A percentile compares a stretch with the other conserved stretches of the same genome.
Conservation (phyloP, 148 eudicot genomes). For the Chenopodium suecicum region DNA sequence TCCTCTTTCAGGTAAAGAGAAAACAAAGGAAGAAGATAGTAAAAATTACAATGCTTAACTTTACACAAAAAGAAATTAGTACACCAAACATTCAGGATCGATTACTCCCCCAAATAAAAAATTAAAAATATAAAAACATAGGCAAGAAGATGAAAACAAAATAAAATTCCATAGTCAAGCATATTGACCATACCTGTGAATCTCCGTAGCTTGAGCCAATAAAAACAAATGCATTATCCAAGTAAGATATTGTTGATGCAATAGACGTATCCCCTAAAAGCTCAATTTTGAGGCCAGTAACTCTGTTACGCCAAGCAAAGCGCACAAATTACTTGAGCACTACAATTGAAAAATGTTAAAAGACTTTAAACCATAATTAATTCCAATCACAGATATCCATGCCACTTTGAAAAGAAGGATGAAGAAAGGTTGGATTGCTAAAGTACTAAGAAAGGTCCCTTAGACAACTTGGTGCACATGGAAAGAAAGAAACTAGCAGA, state of each 20-base stretch:
- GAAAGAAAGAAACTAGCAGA: neutral
- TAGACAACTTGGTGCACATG: neutral
- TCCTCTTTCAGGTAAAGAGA: neutral
- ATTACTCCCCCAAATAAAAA: neutral
- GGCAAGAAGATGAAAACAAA: neutral
- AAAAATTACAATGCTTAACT: neutral
- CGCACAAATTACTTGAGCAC: slow-evolving; percentile 14
- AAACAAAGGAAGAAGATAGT: neutral
- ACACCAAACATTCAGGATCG: neutral
- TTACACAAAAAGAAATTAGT: neutral
- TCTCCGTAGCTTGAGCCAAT: slow-evolving; percentile 98
- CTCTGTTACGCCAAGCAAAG: slow-evolving; percentile 48
- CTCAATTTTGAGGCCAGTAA: slow-evolving; percentile 97
- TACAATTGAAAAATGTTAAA: neutral
- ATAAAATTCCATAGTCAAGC: neutral
- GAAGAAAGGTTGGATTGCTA: neutral
- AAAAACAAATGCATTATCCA: slow-evolving; percentile 92
- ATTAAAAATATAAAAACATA: neutral
- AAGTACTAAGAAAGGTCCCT: neutral
- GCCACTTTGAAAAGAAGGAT: neutral
- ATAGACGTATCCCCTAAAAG: slow-evolving; percentile 92
- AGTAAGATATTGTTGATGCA: slow-evolving; percentile 91
- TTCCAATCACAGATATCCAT: neutral
- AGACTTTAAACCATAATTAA: neutral
- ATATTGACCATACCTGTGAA: slow-evolving; percentile 68